Evolutionary conservation across 129 eudicot species (phyloP).

Genomic region (Mikania micrantha): DNA sequence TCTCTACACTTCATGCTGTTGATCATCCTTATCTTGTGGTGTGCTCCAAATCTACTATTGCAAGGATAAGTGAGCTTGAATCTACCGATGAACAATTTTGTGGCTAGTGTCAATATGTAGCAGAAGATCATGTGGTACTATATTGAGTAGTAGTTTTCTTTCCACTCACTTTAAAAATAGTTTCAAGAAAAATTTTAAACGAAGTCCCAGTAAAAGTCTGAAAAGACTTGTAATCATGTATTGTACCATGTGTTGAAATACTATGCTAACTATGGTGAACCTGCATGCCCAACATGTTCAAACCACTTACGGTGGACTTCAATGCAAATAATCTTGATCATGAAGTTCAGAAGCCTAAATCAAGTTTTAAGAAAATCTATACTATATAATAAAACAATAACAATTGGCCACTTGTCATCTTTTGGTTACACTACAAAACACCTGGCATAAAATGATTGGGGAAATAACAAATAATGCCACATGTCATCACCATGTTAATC

Average conservation of each 20-base stretch:
- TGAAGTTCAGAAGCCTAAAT: conserved; percentile 30
- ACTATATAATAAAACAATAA: too few species aligned
- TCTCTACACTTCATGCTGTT: conserved; percentile 50
- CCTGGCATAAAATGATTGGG: too few species aligned
- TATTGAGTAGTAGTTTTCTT: background rate
- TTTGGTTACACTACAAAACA: too few species aligned
- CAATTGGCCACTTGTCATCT: too few species aligned
- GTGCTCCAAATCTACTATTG: too few species aligned
- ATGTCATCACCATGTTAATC: too few species aligned
- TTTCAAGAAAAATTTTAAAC: too few species aligned
- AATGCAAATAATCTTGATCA: conserved; percentile 35
- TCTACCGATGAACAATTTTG: conserved; percentile 41
- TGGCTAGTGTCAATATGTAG: conserved; percentile 63
- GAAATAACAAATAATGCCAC: too few species aligned
- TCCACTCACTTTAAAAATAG: too few species aligned
- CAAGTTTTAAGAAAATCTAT: conserved; percentile 36
- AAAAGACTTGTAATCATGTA: too few species aligned
- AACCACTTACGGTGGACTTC: conserved; percentile 86
- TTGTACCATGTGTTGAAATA: too few species aligned
- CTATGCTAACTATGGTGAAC: conserved; percentile 51
- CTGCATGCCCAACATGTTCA: conserved; percentile 70
- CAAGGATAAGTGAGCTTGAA: conserved; percentile 21
- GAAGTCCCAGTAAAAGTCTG: too few species aligned
- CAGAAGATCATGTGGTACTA: conserved; percentile 72
- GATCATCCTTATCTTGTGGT: conserved; percentile 91